Evolutionary conservation across 331 rosid species (phyloP).

Genomic region (Prunus yedoensis): DNA sequence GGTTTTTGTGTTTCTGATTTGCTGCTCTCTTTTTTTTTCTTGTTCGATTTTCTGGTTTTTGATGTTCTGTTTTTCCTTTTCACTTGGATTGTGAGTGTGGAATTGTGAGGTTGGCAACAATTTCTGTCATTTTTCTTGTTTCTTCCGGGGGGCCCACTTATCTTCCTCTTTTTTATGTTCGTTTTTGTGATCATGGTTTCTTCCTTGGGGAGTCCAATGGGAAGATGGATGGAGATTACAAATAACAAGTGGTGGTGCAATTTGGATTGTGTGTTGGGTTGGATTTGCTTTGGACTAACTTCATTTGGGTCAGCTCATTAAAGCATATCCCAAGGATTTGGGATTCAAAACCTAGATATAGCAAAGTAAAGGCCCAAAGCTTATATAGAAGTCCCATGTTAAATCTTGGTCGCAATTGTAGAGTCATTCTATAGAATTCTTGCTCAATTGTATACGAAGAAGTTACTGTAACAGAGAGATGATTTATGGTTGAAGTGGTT

Average conservation of each 20-base stretch:
- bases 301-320: background rate
- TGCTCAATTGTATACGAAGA: too few species aligned
- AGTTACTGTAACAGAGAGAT: too few species aligned
- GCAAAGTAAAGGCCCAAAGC: background rate
- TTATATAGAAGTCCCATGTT: too few species aligned
- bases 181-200: constrained; percentile 23
- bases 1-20: background rate
- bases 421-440: too few species aligned
- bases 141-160: constrained; percentile 37
- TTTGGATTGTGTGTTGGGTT: background rate
- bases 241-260: constrained; percentile 7
- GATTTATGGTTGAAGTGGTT: too few species aligned
- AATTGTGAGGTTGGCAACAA: constrained; percentile 41
- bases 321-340: background rate
- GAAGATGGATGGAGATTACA: background rate
- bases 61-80: background rate
- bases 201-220: background rate
- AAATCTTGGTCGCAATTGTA: too few species aligned
- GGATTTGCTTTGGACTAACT: too few species aligned
- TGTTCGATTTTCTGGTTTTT: background rate
- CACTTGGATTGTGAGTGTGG: constrained; percentile 24
- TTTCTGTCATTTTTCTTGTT: constrained; percentile 12
- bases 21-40: background rate
- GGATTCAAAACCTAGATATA: background rate
- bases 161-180: constrained; percentile 19